These are phyloP conservation scores for Marvania coccoides DNA, from an alignment of 139 green algal genomes.

Conservation along the genomic window DNA sequence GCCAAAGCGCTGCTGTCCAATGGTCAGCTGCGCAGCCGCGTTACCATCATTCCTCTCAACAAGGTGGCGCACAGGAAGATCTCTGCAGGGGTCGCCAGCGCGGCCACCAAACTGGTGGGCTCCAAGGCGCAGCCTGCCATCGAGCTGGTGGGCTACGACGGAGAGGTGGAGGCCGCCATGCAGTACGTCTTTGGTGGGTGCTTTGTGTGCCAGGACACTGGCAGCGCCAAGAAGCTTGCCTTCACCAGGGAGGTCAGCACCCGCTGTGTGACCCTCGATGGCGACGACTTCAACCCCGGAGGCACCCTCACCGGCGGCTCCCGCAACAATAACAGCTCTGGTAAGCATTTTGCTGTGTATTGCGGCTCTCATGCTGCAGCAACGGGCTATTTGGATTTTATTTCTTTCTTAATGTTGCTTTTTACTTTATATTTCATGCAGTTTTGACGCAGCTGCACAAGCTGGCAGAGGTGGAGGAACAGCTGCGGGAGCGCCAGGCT, in stretches of 20 bases:
- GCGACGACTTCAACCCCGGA: constrained; percentile 93
- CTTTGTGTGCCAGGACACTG: constrained; percentile 90
- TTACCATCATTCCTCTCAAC: constrained; percentile 98
- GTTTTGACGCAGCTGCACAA: constrained; percentile 46
- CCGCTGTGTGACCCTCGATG: constrained; percentile 91
- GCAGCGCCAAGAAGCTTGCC: constrained; percentile 83
- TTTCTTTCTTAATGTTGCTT: no score
- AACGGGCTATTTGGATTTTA: background rate
- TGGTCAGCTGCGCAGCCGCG: constrained; percentile 69
- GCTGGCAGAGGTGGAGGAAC: constrained; percentile 49
- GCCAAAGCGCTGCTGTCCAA: constrained; percentile 83
- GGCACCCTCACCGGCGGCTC: constrained; percentile 77
- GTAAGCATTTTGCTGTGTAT: background rate
- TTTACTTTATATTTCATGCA: background rate
- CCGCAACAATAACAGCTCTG: constrained; percentile 27
- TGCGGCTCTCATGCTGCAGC: background rate
- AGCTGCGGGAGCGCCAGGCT: constrained; percentile 33
- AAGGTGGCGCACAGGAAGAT: constrained; percentile 53
- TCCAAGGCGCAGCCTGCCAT: constrained; percentile 56
- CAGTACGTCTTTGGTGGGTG: constrained; percentile 88
- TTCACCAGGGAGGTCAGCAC: constrained; percentile 79
- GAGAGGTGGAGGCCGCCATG: constrained; percentile 72
- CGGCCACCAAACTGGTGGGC: constrained; percentile 12
- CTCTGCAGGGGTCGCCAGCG: background rate
- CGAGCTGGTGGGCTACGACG: constrained; percentile 71